Base-by-base conservation (phyloP, 768 basidiomycete species). In the Holtermannia corniformis region DNA sequence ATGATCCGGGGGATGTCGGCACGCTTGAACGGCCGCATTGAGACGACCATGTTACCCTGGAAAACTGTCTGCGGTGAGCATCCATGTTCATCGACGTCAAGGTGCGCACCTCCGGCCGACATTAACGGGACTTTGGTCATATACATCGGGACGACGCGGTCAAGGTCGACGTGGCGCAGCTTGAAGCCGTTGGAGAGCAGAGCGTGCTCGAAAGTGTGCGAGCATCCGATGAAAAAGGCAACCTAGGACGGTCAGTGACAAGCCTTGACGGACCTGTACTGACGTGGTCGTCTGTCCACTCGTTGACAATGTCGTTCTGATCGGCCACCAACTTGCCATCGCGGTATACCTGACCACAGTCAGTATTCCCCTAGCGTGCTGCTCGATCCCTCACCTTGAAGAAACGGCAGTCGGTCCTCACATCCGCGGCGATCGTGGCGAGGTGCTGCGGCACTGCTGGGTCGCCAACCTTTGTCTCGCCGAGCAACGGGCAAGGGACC, bases 401-500 rank as follows among this genome's bases (percentile, higher is more conserved):
- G 1, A 51, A 32, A 2, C 60, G 59, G 20, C 47, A 52, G 42
- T 68, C 67, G 0, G 56, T 59, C 4, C 62, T 53, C 41, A 68
- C 57, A 52, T 66, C 67, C 32, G 32, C 32, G 16, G 50, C 56
- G 54, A 25, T 55, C 55, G 10, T 28, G 0, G 67, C 67, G 20
- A 68, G 54, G 32, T 50, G 47, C 3, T 26, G 2, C 0, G 60
- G 62, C 5, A 68, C 45, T 1, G 28, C 55, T 23, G 59, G 57
- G 25, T 69, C 54, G 13, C 65, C 67, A 0, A 49, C 26, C 44
- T 49, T 23, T n/a, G 56, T 65, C 47, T 67, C 65, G 10, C 64
- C 67, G 4, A 69, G 53, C 5, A 66, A 46, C 3, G 65, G 65
- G 37, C 67, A 68, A n/a, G 63, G 57, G 4, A 67, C 63, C 0